phyloP scores from a whole-genome alignment of 164 flowering plant species.

The Chimonanthus salicifolius region DNA sequence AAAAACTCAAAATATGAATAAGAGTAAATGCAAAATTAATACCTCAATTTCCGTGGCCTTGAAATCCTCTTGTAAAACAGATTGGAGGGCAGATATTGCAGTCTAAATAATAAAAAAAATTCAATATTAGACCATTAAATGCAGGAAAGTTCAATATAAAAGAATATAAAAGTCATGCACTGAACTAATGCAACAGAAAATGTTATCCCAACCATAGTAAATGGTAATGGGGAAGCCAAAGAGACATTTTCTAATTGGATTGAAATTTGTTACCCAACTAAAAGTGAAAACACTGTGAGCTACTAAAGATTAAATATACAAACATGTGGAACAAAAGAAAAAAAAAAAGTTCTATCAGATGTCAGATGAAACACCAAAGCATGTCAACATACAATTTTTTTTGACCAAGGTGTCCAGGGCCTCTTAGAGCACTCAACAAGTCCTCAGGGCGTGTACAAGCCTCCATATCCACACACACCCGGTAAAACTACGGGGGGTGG shows the following conservation, averaged over 20 bases:
- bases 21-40: constrained; percentile 2
- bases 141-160: neutral
- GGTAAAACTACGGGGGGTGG: no score
- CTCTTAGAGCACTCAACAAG: no score
- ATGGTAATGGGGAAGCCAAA: neutral
- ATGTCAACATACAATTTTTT: neutral
- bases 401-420: neutral
- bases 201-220: neutral
- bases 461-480: no score
- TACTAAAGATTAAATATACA: neutral
- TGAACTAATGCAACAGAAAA: neutral
- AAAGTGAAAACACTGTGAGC: no score
- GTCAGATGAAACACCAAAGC: neutral
- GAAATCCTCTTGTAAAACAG: constrained; percentile 94
- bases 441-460: no score
- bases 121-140: neutral
- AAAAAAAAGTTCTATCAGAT: neutral
- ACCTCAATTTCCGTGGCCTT: constrained; percentile 98
- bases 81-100: constrained; percentile 92
- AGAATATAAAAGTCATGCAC: neutral
- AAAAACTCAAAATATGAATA: no score
- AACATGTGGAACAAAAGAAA: neutral
- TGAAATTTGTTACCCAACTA: neutral
- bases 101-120: constrained; percentile 47
- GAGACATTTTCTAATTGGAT: neutral